Evolutionary conservation across 805 yeast species (phyloP).

Genomic region (Ogataea allantospora): DNA sequence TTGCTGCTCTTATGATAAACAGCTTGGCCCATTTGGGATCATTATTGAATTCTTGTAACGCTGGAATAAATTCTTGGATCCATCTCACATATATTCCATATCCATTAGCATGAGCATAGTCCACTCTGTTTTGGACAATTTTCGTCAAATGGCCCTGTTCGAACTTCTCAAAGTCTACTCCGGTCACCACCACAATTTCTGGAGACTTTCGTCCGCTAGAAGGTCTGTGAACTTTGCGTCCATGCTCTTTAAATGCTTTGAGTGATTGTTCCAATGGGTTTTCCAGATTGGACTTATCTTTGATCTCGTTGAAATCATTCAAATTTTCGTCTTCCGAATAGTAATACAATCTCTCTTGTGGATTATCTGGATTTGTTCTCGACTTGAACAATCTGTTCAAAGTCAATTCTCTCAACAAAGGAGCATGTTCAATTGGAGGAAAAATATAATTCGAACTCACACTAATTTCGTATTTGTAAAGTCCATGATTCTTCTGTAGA

Average conservation of each 20-base stretch:
- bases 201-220: constrained; percentile 44
- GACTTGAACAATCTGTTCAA: constrained; percentile 50
- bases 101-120: constrained; percentile 77
- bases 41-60: constrained; percentile 45
- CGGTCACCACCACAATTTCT: constrained; percentile 72
- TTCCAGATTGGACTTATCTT: constrained; percentile 45
- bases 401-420: constrained; percentile 55
- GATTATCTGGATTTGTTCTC: constrained; percentile 42
- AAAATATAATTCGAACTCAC: constrained; percentile 56
- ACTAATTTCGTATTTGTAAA: constrained; percentile 43
- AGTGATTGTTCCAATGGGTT: constrained; percentile 48
- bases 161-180: constrained; percentile 70
- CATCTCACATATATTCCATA: constrained; percentile 86
- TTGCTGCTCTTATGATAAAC: constrained; percentile 76
- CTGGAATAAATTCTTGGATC: constrained; percentile 77
- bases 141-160: constrained; percentile 58
- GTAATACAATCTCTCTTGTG: constrained; percentile 35
- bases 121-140: constrained; percentile 81
- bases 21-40: constrained; percentile 63
- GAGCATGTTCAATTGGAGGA: constrained; percentile 75
- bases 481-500: constrained; percentile 39
- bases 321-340: constrained; percentile 46
- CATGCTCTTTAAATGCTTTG: constrained; percentile 62
- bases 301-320: constrained; percentile 39
- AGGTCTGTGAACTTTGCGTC: constrained; percentile 50